These are phyloP conservation scores for Ophiocordyceps camponoti-saundersi DNA, from an alignment of 2,329 filamentous ascomycete species.

Conservation along the genomic window DNA sequence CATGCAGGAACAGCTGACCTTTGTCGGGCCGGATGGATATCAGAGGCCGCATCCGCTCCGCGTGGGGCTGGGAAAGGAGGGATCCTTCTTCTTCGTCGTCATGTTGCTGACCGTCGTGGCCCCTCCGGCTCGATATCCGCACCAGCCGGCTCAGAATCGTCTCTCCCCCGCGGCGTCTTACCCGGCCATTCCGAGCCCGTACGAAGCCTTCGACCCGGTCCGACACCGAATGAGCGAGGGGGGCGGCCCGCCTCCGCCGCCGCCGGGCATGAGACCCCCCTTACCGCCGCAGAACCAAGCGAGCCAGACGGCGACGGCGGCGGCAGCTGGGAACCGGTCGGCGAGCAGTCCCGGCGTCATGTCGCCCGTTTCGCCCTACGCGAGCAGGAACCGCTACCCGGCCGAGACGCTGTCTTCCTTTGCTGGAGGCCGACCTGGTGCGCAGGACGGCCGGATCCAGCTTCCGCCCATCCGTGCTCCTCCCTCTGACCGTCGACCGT, in stretches of 20 bases:
- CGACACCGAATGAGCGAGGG: conserved; percentile 21
- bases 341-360: conserved; percentile 12
- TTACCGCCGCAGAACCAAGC: too few relatives aligned
- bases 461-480: conserved; percentile 30
- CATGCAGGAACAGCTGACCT: conserved; percentile 36
- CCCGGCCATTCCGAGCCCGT: conserved; percentile 13
- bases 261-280: too few relatives aligned
- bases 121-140: conserved; percentile 16
- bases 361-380: not conserved
- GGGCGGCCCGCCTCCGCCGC: too few relatives aligned
- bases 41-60: conserved; percentile 30
- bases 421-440: conserved; percentile 10
- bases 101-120: conserved; percentile 22
- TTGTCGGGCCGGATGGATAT: conserved; percentile 33
- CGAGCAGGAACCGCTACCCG: conserved; percentile 4
- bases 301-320: too few relatives aligned
- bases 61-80: conserved; percentile 40
- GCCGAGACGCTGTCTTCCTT: conserved; percentile 28
- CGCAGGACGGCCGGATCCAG: conserved; percentile 19
- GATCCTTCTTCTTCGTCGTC: conserved; percentile 46
- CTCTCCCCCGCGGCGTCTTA: conserved; percentile 26
- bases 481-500: conserved; percentile 12
- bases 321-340: too few relatives aligned
- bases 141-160: conserved; percentile 26
- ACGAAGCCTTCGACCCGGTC: conserved; percentile 25